Percentiles rank a stretch among this genome's conserved stretches.
Evolutionary conservation across 2,329 filamentous ascomycete species (phyloP).

Genomic region (Aureobasidium sp.): DNA sequence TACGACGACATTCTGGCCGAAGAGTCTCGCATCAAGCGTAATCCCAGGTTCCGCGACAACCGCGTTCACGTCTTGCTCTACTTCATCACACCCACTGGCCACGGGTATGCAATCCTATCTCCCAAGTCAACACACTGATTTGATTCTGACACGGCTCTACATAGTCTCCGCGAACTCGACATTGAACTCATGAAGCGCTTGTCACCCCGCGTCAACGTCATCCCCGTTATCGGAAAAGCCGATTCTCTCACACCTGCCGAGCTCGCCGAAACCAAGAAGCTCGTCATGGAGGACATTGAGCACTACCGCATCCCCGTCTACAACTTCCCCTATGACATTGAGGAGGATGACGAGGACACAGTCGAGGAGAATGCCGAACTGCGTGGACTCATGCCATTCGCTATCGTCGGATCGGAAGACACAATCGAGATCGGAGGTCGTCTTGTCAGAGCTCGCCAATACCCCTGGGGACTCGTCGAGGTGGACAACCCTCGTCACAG

Average conservation of each 20-base stretch:
- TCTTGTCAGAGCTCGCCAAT: constrained; percentile 88
- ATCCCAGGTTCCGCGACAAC: constrained; percentile 98
- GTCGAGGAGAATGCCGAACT: constrained; percentile 99
- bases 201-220: constrained; percentile 95
- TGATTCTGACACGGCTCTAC: constrained; percentile 14
- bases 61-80: constrained; percentile 97
- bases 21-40: constrained; percentile 99
- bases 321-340: constrained; percentile 99
- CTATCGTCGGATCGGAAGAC: constrained; percentile 96
- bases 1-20: constrained; percentile 99
- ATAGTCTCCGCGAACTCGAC: constrained; percentile 93
- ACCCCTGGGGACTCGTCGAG: constrained; percentile 98
- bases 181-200: constrained; percentile 99
- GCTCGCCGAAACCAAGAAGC: constrained; percentile 97
- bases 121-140: not conserved
- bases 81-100: constrained; percentile 97
- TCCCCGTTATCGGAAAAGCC: constrained; percentile 96
- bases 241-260: constrained; percentile 95
- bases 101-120: constrained; percentile 45
- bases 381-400: constrained; percentile 95
- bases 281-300: constrained; percentile 99
- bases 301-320: constrained; percentile 99
- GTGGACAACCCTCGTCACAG: constrained; percentile 99
- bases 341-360: constrained; percentile 98
- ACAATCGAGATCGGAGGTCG: constrained; percentile 88